Conservation (phyloP, 495 filamentous ascomycete genomes). For the Penicillium fimorum region DNA sequence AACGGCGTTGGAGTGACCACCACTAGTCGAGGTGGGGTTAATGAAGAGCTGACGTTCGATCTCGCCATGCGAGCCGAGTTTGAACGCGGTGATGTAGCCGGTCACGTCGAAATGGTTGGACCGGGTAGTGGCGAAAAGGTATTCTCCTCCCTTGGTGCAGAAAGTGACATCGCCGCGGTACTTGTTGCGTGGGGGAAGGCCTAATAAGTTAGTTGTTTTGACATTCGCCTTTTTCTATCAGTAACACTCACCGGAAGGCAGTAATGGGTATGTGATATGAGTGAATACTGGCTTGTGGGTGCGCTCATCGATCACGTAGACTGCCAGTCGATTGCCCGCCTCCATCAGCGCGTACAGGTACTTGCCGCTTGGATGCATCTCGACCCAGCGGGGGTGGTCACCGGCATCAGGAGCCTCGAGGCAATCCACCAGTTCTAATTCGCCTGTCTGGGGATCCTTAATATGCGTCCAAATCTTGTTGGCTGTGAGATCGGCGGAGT, state of each 20-base stretch:
- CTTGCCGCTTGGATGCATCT: slow-evolving; percentile 69
- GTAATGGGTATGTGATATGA: slow-evolving; percentile 69
- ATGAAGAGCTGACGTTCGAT: slow-evolving; percentile 75
- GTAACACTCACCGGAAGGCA: slow-evolving; percentile 59
- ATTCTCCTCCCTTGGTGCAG: slow-evolving; percentile 60
- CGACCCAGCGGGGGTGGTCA: slow-evolving; percentile 84
- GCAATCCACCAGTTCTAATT: slow-evolving; percentile 64
- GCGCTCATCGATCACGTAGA: slow-evolving; percentile 74
- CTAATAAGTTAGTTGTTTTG: slow-evolving; percentile 40
- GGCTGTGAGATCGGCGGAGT: slow-evolving; percentile 78
- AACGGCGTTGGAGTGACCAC: slow-evolving; percentile 82
- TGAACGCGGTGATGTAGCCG: slow-evolving; percentile 78
- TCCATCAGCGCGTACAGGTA: slow-evolving; percentile 87
- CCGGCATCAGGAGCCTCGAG: slow-evolving; percentile 65
- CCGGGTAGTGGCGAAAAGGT: slow-evolving; percentile 79
- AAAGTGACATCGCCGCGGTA: slow-evolving; percentile 79
- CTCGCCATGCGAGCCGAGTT: slow-evolving; percentile 63
- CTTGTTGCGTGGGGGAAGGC: slow-evolving; percentile 48
- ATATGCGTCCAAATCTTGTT: slow-evolving; percentile 86
- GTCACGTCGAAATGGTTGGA: slow-evolving; percentile 71
- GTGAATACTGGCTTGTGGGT: slow-evolving; percentile 82
- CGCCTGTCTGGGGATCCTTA: slow-evolving; percentile 61
- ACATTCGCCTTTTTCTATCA: slow-evolving; percentile 53
- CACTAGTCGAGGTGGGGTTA: slow-evolving; percentile 79
- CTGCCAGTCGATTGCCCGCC: slow-evolving; percentile 73